Percentiles rank a stretch among this genome's conserved stretches.
Conservation (phyloP, 2,329 filamentous ascomycete genomes). For the Tolypocladium paradoxum region DNA sequence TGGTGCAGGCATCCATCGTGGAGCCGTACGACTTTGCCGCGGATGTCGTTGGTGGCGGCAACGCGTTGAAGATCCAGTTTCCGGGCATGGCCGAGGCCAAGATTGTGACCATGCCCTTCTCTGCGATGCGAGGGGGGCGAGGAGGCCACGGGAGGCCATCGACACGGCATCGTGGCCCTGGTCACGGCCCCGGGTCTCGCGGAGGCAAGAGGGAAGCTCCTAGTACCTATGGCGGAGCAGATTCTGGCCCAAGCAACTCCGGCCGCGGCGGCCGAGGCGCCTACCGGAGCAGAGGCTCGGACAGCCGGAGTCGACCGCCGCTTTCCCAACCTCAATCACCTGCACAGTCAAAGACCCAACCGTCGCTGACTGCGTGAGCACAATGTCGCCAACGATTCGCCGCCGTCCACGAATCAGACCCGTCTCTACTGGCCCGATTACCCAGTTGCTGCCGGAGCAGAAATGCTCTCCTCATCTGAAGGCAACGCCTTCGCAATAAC, state of each 20-base stretch:
- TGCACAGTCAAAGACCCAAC: slow-evolving; percentile 7
- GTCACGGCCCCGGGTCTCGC: slow-evolving; percentile 13
- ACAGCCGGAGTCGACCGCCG: slow-evolving; percentile 28
- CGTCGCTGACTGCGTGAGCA: slow-evolving; percentile 14
- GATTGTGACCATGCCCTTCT: slow-evolving; percentile 26
- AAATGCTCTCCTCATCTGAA: background rate
- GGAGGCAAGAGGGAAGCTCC: slow-evolving; percentile 23
- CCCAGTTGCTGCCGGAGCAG: background rate
- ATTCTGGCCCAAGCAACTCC: slow-evolving; percentile 3
- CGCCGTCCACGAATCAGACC: background rate
- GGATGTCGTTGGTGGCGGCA: slow-evolving; percentile 22
- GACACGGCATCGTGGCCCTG: slow-evolving; percentile 18
- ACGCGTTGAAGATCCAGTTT: slow-evolving; percentile 27
- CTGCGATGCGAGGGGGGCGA: slow-evolving; percentile 20
- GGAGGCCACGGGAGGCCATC: slow-evolving; percentile 12
- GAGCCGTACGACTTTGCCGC: slow-evolving; percentile 23
- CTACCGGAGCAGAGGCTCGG: slow-evolving; percentile 28
- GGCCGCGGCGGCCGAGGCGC: slow-evolving; percentile 26
- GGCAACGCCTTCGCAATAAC: background rate
- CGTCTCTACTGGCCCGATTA: background rate
- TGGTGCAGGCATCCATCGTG: slow-evolving; percentile 25
- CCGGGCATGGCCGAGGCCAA: slow-evolving; percentile 30
- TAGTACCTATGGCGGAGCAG: slow-evolving; percentile 15
- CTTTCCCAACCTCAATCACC: slow-evolving; percentile 4
- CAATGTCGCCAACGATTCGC: background rate